These are phyloP conservation scores for Chlamydomonas sphaeroides DNA, from an alignment of 139 green algal species.

Conservation along the genomic window DNA sequence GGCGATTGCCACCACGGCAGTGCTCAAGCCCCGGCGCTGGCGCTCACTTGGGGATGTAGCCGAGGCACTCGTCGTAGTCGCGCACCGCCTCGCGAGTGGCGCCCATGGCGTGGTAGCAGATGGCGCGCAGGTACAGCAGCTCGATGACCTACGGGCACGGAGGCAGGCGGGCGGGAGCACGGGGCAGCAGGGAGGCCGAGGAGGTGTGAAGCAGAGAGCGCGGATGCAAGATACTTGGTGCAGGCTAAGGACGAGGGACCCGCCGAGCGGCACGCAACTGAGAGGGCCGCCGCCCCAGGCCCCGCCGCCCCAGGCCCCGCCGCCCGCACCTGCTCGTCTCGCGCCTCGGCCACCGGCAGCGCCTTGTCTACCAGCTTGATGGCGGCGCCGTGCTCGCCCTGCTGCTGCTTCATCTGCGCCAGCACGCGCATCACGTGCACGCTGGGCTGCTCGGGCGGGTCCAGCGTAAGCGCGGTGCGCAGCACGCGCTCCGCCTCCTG, in stretches of 20 bases:
- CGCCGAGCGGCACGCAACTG: too few relatives aligned
- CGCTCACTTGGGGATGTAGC: constrained; percentile 16
- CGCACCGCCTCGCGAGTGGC: constrained; percentile 41
- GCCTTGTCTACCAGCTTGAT: constrained; percentile 71
- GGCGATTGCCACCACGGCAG: too few relatives aligned
- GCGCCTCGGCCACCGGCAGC: constrained; percentile 58
- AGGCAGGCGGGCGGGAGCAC: neutral
- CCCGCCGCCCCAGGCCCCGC: neutral
- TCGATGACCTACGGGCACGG: constrained; percentile 52
- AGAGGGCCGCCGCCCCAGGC: too few relatives aligned
- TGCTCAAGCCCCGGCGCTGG: neutral
- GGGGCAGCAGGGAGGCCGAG: neutral
- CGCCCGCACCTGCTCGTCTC: constrained; percentile 54
- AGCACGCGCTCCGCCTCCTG: constrained; percentile 74
- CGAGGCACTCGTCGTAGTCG: constrained; percentile 58
- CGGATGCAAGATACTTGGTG: too few relatives aligned
- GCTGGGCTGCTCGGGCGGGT: constrained; percentile 37
- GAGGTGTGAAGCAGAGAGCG: too few relatives aligned
- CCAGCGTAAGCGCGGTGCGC: constrained; percentile 50
- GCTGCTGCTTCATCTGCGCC: constrained; percentile 80
- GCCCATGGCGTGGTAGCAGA: constrained; percentile 55
- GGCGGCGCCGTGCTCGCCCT: constrained; percentile 73
- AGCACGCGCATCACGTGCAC: constrained; percentile 55
- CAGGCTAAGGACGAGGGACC: too few relatives aligned
- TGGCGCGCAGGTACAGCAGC: constrained; percentile 74